A percentile compares a stretch with the other conserved stretches of the same genome.
phyloP scores from a whole-genome alignment of 768 basidiomycete genomes.

The Pisolithus sp. region DNA sequence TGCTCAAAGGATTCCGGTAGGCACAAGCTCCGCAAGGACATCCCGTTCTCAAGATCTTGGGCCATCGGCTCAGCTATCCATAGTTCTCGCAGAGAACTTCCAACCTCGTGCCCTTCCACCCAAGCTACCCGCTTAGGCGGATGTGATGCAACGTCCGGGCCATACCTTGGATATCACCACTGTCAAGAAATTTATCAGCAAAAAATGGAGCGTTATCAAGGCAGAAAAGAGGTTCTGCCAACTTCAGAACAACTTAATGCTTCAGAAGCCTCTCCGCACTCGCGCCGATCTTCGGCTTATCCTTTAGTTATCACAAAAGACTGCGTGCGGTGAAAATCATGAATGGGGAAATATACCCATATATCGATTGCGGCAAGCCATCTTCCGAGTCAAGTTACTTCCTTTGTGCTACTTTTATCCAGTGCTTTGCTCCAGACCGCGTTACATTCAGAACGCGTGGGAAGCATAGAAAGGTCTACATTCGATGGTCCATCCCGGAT shows the following conservation, averaged over 20 bases:
- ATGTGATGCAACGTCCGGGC: background rate
- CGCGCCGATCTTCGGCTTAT: conserved; percentile 1
- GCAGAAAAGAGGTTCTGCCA: background rate
- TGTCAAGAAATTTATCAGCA: background rate
- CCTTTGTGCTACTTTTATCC: background rate
- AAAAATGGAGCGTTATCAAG: background rate
- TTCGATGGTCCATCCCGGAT: background rate
- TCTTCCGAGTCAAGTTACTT: background rate
- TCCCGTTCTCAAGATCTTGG: background rate
- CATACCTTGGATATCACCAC: background rate
- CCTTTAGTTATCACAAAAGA: background rate
- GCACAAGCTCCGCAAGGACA: background rate
- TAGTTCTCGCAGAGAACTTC: background rate
- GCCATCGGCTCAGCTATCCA: background rate
- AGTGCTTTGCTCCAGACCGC: background rate
- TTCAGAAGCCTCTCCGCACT: background rate
- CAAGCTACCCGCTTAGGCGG: background rate
- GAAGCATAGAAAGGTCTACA: background rate
- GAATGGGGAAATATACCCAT: background rate
- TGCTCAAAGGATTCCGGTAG: background rate
- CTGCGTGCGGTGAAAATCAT: background rate
- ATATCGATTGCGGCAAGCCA: conserved; percentile 1
- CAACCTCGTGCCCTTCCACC: background rate
- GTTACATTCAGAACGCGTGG: background rate
- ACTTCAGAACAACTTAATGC: background rate